These are phyloP conservation scores for Mallotus repandus DNA, from an alignment of 441 rosid species.

Conservation along the genomic window DNA sequence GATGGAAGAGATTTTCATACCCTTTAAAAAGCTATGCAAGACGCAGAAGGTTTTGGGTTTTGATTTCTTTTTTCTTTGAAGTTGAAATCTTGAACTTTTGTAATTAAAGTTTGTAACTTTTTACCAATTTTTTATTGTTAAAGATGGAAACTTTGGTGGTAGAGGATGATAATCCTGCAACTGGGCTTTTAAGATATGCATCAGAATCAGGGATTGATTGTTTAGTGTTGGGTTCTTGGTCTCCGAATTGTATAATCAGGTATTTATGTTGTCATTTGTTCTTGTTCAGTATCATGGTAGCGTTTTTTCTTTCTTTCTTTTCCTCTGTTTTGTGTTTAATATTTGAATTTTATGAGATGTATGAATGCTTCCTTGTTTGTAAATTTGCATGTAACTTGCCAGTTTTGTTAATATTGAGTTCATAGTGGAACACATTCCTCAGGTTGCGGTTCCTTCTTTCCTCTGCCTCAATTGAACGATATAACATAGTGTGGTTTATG, in stretches of 20 bases:
- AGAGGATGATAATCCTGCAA: conserved; percentile 67
- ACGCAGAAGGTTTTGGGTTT: conserved; percentile 22
- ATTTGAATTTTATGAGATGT: no score
- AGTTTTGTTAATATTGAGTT: background rate
- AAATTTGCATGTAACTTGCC: background rate
- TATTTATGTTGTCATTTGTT: conserved; percentile 17
- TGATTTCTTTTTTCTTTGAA: background rate
- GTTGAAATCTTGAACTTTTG: background rate
- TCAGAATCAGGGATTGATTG: conserved; percentile 44
- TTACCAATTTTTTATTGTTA: conserved; percentile 7
- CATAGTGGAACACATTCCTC: background rate
- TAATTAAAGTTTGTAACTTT: background rate
- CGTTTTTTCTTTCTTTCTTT: no score
- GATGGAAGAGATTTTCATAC: conserved; percentile 44
- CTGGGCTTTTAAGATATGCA: conserved; percentile 52
- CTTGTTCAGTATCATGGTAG: background rate
- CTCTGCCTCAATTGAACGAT: background rate
- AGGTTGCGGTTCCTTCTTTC: background rate
- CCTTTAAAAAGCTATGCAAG: conserved; percentile 61
- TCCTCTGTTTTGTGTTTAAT: background rate
- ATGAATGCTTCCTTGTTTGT: background rate
- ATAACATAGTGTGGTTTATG: no score
- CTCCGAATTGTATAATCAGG: conserved; percentile 50
- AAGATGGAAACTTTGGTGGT: conserved; percentile 70
- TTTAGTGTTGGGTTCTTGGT: conserved; percentile 78